Percentiles rank a stretch among this genome's conserved stretches.
Conservation (phyloP, 2,329 filamentous ascomycete species). For the Aureobasidium sp. region DNA sequence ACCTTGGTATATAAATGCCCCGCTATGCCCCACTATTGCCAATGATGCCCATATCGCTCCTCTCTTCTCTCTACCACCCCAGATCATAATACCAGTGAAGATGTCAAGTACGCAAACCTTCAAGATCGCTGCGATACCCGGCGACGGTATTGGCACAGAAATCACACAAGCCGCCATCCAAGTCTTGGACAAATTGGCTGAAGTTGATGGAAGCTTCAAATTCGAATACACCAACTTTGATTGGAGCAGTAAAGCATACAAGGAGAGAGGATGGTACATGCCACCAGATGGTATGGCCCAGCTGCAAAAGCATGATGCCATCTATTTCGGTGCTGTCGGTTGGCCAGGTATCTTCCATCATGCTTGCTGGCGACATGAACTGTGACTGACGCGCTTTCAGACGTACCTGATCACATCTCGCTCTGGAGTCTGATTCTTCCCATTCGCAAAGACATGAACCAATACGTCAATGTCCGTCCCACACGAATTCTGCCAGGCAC, state of each 20-base stretch:
- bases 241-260: slow-evolving; percentile 41
- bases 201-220: slow-evolving; percentile 34
- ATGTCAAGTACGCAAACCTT: slow-evolving; percentile 24
- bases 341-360: slow-evolving; percentile 36
- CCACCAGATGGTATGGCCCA: slow-evolving; percentile 42
- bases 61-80: neutral
- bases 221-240: slow-evolving; percentile 45
- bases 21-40: slow-evolving; percentile 1
- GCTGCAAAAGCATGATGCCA: slow-evolving; percentile 44
- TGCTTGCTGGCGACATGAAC: neutral
- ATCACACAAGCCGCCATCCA: slow-evolving; percentile 49
- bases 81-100: neutral
- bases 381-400: slow-evolving; percentile 22
- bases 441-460: slow-evolving; percentile 58
- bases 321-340: slow-evolving; percentile 53
- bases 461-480: slow-evolving; percentile 59
- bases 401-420: slow-evolving; percentile 58
- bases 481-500: slow-evolving; percentile 37
- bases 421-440: slow-evolving; percentile 60
- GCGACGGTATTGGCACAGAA: slow-evolving; percentile 55
- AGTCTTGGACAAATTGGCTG: slow-evolving; percentile 38
- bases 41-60: neutral
- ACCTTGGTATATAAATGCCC: neutral
- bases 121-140: slow-evolving; percentile 52
- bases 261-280: slow-evolving; percentile 45